Evolutionary conservation across 139 green algal species (phyloP), one percentile per base, ranked within the genome.

Genomic region (Tetradesmus lagerheimii): DNA sequence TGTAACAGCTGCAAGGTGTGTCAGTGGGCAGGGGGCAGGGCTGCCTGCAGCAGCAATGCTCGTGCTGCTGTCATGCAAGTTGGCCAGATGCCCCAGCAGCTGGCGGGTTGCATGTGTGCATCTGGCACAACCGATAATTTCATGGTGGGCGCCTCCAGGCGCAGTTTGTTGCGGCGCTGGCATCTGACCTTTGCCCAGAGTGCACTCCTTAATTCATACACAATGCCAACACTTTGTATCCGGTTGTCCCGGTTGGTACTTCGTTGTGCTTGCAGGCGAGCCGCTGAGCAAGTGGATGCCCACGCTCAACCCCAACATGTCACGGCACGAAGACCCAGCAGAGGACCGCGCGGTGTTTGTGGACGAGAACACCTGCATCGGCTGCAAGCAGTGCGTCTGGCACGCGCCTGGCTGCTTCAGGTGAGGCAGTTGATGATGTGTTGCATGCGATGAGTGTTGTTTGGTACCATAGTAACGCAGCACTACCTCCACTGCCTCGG

Each of bases 371-470:
- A 89, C 94, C 0, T 98, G 97, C 94, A 98, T 98, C 62, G 97
- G 97, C 25, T 98, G 97, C 95, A 97, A 97, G 92, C 91, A 95
- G 93, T 98, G 97, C 90, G 94, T 98, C 20, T 97, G 93, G 92
- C 91, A 86, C 34, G 96, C 97, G 0, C 84, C 93, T 0, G 96
- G 92, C 29, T 98, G 95, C 27, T 99, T 98, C 83, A 80, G 67
- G 67, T 78, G 27, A 6, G 67, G 2, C 14, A 35, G 9, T 25
- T 27, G 0, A 27, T 0, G 15, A 64, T 64, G 3, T 27, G 14
- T 2, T 27, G 50, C 5, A 50, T 50, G 43, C 43, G 8, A 8
- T 50, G 4, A 8, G 50, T 25, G 50, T 64, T 27, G 3, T 25
- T 11, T 64, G 50, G 5, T 64, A 25, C 43, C 5, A 14, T 50